Conservation (phyloP, 352 stramenopile genomes). For the Phytophthora pluvialis region DNA sequence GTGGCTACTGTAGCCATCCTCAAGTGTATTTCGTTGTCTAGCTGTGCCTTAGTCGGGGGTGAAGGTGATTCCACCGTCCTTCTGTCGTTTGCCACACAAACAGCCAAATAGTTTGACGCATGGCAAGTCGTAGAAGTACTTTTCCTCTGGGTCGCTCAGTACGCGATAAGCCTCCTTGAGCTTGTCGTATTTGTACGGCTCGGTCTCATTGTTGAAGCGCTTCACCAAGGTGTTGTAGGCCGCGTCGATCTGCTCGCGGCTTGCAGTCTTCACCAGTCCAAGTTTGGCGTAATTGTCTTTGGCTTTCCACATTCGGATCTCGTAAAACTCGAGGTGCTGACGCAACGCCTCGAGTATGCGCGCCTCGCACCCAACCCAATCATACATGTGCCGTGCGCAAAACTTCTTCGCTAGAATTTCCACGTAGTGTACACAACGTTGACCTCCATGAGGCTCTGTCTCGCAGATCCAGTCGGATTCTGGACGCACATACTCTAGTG, state of each 20-base stretch:
- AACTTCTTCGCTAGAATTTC: constrained; percentile 68
- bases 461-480: constrained; percentile 83
- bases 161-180: constrained; percentile 78
- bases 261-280: constrained; percentile 73
- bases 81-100: constrained; percentile 81
- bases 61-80: constrained; percentile 82
- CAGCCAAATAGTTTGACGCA: constrained; percentile 85
- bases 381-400: constrained; percentile 76
- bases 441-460: constrained; percentile 46
- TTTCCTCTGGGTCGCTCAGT: constrained; percentile 81
- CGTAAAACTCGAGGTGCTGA: constrained; percentile 69
- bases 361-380: constrained; percentile 59
- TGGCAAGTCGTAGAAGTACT: constrained; percentile 87
- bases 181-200: constrained; percentile 87
- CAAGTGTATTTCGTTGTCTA: background rate
- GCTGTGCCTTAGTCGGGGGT: constrained; percentile 51
- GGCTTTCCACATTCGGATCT: constrained; percentile 76
- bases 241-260: constrained; percentile 75
- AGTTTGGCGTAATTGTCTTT: constrained; percentile 87
- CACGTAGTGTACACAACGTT: constrained; percentile 80
- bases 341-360: constrained; percentile 71
- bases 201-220: constrained; percentile 87
- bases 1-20: background rate
- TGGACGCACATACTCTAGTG: constrained; percentile 78
- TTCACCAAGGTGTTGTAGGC: constrained; percentile 85